Evolutionary conservation across 2,329 filamentous ascomycete species (phyloP), one percentile per base, ranked within the genome.

Genomic region (Diaporthe capsici): DNA sequence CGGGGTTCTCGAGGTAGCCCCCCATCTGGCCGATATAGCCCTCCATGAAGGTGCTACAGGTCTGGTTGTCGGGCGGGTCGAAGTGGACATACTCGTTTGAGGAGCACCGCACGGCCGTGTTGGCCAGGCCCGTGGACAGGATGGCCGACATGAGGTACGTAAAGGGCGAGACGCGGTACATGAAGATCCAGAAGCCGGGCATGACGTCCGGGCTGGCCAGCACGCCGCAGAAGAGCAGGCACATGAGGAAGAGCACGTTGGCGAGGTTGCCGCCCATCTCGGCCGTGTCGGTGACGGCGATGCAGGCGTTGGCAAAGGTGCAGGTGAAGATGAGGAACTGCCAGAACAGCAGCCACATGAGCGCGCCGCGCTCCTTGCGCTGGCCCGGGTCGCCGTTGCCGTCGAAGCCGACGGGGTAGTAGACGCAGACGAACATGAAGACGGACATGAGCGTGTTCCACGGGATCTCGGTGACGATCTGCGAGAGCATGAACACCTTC

Each of bases 401-500:
- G 83, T 95, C 92, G 13, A 97, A 89, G 2, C 94, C 94, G 73
- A 97, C 90, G 1, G 95, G 94, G 82, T 96, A 98, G 87, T 98
- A 98, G 91, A 94, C 96, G 82, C 89, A 92, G 81, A 95, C 88
- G 87, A 88, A 98, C 86, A 96, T 93, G 78, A 97, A 85, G n/a
- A 92, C 88, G 4, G 92, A 90, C 88, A 94, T 93, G 58, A 97
- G 84, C 0, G 92, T 90, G 82, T 97, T 95, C 92, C 94, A 98
- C 0, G 95, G 94, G 2, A 98, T 86, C 83, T 98, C 96, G 76
- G 96, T 94, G 42, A 95, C 85, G 78, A 98, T 94, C 83, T 96
- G 94, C 75, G 93, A 92, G 42, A 96, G 86, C 89, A 97, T 94
- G 82, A 97, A 97, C 7, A 95, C 91, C 82, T 94, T 92, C 95